Conservation (phyloP, 192 early-diverging fungal genomes). For the Backusella mclennaniae region DNA sequence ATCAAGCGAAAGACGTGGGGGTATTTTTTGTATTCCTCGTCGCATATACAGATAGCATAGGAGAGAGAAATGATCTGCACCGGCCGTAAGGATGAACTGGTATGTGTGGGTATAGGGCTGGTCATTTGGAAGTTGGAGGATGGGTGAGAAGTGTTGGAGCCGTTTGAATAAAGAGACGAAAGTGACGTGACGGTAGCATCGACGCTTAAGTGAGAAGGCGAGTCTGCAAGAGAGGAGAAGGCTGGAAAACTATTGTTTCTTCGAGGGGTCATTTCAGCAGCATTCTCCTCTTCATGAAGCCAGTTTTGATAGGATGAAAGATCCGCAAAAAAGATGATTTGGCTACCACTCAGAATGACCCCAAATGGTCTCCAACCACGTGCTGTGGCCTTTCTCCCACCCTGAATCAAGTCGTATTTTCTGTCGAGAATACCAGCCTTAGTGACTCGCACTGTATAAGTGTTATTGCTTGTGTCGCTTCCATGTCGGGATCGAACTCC, state of each 20-base stretch:
- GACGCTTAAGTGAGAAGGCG: neutral
- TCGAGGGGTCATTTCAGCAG: neutral
- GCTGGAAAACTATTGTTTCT: constrained; percentile 8
- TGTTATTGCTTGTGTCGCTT: neutral
- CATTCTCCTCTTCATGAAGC: constrained; percentile 17
- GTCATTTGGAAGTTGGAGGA: neutral
- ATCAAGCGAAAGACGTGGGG: constrained; percentile 77
- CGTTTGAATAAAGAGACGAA: constrained; percentile 13
- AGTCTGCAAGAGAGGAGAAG: constrained; percentile 13
- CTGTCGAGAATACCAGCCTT: constrained; percentile 71
- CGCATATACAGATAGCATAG: constrained; percentile 67
- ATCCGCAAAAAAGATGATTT: constrained; percentile 72
- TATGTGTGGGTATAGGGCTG: constrained; percentile 3
- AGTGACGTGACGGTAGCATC: constrained; percentile 6
- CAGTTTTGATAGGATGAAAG: constrained; percentile 48
- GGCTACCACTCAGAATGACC: constrained; percentile 75
- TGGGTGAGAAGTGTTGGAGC: neutral
- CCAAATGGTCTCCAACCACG: constrained; percentile 76
- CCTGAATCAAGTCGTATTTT: constrained; percentile 69
- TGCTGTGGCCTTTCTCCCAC: constrained; percentile 60
- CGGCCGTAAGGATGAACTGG: constrained; percentile 15
- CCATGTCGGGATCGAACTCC: constrained; percentile 30
- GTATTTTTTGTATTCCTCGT: constrained; percentile 72
- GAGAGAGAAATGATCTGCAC: constrained; percentile 56
- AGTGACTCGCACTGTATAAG: constrained; percentile 39